These are phyloP conservation scores for Polysphondylium violaceum DNA, from an alignment of 78 protist species.

Conservation along the genomic window DNA sequence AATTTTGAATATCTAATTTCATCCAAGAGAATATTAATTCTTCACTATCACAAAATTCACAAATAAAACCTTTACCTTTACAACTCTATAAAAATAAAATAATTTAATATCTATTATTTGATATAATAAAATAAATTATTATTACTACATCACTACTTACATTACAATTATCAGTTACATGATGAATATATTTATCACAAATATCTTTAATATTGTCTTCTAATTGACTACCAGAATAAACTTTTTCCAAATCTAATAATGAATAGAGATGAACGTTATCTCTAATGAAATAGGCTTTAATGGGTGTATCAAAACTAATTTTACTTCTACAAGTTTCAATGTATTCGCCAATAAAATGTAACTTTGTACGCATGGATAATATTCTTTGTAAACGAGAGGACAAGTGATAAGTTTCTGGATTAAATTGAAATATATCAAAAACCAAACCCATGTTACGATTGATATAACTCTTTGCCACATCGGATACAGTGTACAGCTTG, in stretches of 20 bases:
- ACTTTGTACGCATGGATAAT: constrained; percentile 8
- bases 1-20: constrained; percentile 44
- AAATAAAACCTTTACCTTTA: constrained; percentile 73
- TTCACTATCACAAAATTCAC: constrained; percentile 63
- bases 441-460: background rate
- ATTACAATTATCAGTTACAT: constrained; percentile 42
- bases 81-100: constrained; percentile 38
- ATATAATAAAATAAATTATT: background rate
- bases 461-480: constrained; percentile 19
- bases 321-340: constrained; percentile 65
- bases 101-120: background rate
- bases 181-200: constrained; percentile 43
- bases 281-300: constrained; percentile 31
- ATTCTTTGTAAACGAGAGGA: background rate
- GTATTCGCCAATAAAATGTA: constrained; percentile 49
- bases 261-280: constrained; percentile 66
- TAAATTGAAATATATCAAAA: constrained; percentile 56
- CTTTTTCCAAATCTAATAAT: constrained; percentile 32
- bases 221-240: constrained; percentile 1
- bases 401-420: constrained; percentile 13
- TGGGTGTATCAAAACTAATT: background rate
- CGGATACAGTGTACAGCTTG: constrained; percentile 46
- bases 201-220: constrained; percentile 5
- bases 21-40: constrained; percentile 75
- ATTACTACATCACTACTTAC: constrained; percentile 22